Base-by-base conservation (phyloP, 192 early-diverging fungal species). In the Linnemannia schmuckeri region DNA sequence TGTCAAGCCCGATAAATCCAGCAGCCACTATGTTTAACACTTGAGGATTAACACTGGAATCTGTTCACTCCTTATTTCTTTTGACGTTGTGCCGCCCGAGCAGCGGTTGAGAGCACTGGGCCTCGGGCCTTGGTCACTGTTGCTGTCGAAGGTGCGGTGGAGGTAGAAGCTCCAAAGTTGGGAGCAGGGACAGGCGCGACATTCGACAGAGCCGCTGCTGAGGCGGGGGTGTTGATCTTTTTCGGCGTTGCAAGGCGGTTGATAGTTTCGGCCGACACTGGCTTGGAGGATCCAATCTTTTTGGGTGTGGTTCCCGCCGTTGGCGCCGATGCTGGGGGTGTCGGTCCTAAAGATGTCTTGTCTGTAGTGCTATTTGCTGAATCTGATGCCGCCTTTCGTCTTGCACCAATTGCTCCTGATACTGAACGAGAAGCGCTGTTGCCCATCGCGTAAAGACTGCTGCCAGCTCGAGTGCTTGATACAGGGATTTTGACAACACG, bases 231-330 rank as follows among this genome's bases (percentile, higher is more conserved):
- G 2, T 70, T 81, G 46, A 81, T 44, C 47, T 87, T 87, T 55
- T 87, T 87, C 13, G 85, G 85, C n/a, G 85, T 81, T 18, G 85
- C 85, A 40, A 87, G 68, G 13, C 85, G 79, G 44, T 87, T 87
- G 47, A 87, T 81, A 20, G 85, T 87, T 68, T 81, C 85, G 22
- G 72, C 85, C 15, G 85, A 87, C 30, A 81, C 75, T 18, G 79
- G 10, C 61, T 81, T 80, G 20, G 72, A 79, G 6, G 85, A 87
- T 13, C 77, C 74, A 6, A 75, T 7, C 38, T 81, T 86, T 0
- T 42, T 68, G 3, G 55, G 61, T 33, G 61, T 33, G 9, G 61
- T 35, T 4, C n/a, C 18, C 38, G 76, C 3, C 20, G 52, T 55
- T 35, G 74, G 17, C 44, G 63, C 27, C 40, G 70, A 54, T 5